Evolutionary conservation across 192 early-diverging fungal genomes (phyloP), one percentile per base, ranked within the genome.

Genomic region (Coemansia sp.): DNA sequence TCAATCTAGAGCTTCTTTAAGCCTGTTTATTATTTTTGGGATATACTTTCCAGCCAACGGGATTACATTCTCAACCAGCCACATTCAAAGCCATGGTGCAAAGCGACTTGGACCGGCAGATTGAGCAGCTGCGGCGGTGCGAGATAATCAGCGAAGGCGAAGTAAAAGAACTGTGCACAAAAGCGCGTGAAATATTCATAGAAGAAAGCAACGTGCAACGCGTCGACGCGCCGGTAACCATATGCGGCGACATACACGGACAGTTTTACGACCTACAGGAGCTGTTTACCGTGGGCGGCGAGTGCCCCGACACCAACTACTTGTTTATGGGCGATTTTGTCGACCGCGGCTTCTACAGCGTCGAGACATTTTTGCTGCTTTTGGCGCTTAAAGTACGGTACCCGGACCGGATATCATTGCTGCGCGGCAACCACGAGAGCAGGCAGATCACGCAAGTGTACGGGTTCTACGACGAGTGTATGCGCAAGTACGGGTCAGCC

Each of bases 191-290:
- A 78, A 85, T 97, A 20, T 76, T 97, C 48, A 94, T 99, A 87
- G 97, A 99, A 73, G 97, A 99, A 75, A 94, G 92, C 15, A 98
- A 98, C 78, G 94, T 98, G 54, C 97, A 98, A 70, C 92, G 93
- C n/a, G 97, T 98, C 14, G 84, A 88, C 56, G 89, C 93, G 47
- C 97, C 97, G 15, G 93, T 98, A 7, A 98, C 95, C 48, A 89
- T 93, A 36, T 93, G 91, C 62, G 96, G 96, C 52, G 96, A 98
- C 68, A 98, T 98, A 66, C 96, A 98, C 77, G 96, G 96, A 37
- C 96, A 98, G 70, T 98, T 98, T 72, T 90, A 94, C 77, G 96
- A 98, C 78, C 77, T 98, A 23, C 93, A 90, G 73, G 91, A 98
- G 68, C 87, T 98, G 28, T 96, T 98, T 68, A 79, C 83, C 60